phyloP scores from a whole-genome alignment of 331 rosid genomes.

The Pyrus hybrid region DNA sequence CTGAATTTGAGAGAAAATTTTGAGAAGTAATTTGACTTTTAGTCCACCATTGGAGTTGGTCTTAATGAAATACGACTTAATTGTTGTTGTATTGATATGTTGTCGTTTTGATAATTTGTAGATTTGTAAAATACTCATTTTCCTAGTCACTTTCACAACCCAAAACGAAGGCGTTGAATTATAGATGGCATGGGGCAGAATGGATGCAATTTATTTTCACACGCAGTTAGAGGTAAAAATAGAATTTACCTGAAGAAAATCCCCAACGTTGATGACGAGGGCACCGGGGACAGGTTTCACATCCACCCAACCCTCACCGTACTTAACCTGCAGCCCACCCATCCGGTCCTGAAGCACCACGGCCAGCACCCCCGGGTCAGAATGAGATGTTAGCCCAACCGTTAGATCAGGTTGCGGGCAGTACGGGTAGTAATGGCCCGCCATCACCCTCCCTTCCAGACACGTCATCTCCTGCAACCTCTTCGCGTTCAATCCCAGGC shows the following conservation, averaged over 20 bases:
- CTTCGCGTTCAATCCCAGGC: conserved; percentile 53
- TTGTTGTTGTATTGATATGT: too few relatives aligned
- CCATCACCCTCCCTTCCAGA: conserved; percentile 46
- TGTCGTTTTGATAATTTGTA: too few relatives aligned
- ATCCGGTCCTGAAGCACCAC: conserved; percentile 58
- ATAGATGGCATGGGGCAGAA: too few relatives aligned
- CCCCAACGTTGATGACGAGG: conserved; percentile 67
- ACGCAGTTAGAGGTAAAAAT: background rate
- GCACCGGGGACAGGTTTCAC: conserved; percentile 64
- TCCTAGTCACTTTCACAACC: too few relatives aligned
- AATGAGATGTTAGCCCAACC: conserved; percentile 58
- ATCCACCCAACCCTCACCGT: conserved; percentile 50
- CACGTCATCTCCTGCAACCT: conserved; percentile 46
- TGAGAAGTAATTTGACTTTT: too few relatives aligned
- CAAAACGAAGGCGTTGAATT: too few relatives aligned
- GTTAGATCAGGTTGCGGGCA: conserved; percentile 82
- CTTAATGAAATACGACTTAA: too few relatives aligned
- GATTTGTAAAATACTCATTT: too few relatives aligned
- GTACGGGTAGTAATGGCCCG: conserved; percentile 60
- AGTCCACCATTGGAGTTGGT: too few relatives aligned
- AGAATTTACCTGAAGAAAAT: conserved; percentile 57
- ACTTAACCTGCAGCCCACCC: conserved; percentile 67
- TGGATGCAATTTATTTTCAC: too few relatives aligned
- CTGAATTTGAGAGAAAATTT: too few relatives aligned
- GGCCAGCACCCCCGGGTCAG: conserved; percentile 63